phyloP scores from a whole-genome alignment of 2,329 filamentous ascomycete species.

The Truncatella angustata region DNA sequence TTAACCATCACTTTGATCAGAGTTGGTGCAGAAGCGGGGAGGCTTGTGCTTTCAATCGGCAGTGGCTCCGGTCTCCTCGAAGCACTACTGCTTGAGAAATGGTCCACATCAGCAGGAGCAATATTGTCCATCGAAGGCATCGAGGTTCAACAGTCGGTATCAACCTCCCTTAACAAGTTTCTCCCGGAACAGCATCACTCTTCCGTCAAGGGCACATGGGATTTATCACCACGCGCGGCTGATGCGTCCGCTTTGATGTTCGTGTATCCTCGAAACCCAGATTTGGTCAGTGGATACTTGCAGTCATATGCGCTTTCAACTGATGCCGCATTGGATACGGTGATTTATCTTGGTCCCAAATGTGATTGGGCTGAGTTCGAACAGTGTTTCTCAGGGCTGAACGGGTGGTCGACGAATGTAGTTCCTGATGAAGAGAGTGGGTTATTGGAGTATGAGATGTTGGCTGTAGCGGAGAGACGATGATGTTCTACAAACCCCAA shows the following conservation, averaged over 20 bases:
- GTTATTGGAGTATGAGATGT: slow-evolving; percentile 6
- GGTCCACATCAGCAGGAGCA: not conserved
- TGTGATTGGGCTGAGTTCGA: slow-evolving; percentile 2
- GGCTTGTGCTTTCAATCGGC: slow-evolving; percentile 18
- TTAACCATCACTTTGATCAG: slow-evolving; percentile 4
- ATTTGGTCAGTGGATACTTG: slow-evolving; percentile 26
- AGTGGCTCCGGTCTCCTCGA: slow-evolving; percentile 20
- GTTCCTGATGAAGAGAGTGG: not conserved
- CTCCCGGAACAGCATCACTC: slow-evolving; percentile 17
- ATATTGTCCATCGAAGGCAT: slow-evolving; percentile 17
- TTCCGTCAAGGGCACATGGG: slow-evolving; percentile 31
- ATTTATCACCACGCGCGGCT: slow-evolving; percentile 22
- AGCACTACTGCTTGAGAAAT: slow-evolving; percentile 12
- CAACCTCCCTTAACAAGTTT: slow-evolving; percentile 10
- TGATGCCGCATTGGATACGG: not conserved
- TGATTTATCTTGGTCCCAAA: slow-evolving; percentile 1
- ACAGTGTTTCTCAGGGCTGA: not conserved
- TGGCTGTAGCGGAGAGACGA: not conserved
- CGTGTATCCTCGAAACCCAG: slow-evolving; percentile 31
- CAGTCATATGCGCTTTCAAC: not conserved
- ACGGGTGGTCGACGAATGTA: not conserved
- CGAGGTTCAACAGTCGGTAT: slow-evolving; percentile 12
- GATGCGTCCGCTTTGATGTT: slow-evolving; percentile 28
- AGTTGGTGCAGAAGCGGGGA: not conserved
- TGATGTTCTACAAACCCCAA: not conserved